Percentiles rank a stretch among this genome's conserved stretches.
These are phyloP conservation scores for Eucalyptus paniculata DNA, from an alignment of 345 rosid genomes.

Conservation along the genomic window DNA sequence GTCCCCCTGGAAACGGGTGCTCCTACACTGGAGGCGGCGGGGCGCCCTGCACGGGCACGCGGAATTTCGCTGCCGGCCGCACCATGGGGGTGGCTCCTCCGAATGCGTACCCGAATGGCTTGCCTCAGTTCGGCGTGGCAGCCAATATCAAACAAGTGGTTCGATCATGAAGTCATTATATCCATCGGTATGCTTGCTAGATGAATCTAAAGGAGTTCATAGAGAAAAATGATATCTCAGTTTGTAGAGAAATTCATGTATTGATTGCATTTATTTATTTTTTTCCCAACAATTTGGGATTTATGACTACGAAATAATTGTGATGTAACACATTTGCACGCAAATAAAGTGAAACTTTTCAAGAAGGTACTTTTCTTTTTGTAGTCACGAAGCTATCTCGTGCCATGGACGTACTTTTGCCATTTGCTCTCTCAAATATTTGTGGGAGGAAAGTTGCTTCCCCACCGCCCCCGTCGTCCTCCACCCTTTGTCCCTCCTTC, in stretches of 20 bases:
- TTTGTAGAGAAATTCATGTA: not conserved
- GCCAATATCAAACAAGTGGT: not conserved
- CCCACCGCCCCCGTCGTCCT: not conserved
- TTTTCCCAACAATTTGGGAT: not conserved
- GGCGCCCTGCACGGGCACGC: not conserved
- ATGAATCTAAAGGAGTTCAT: not conserved
- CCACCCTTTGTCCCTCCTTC: not conserved
- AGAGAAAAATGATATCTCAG: not conserved
- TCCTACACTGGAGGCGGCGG: not conserved
- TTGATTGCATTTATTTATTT: not conserved
- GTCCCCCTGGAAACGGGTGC: not conserved
- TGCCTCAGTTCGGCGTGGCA: not conserved
- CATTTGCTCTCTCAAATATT: not conserved
- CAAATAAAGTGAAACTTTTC: not conserved
- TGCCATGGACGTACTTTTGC: not conserved
- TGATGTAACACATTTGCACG: not conserved
- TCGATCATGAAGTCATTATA: not conserved
- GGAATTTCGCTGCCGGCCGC: not conserved
- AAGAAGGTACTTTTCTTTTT: not conserved
- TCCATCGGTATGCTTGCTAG: not conserved
- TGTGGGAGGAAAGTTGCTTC: not conserved
- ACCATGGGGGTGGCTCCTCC: not conserved
- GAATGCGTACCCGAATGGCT: not conserved
- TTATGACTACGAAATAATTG: not conserved
- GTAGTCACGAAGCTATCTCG: not conserved